Evolutionary conservation across 441 rosid species (phyloP), one percentile per base, ranked within the genome.

Genomic region (Mallotus repandus): DNA sequence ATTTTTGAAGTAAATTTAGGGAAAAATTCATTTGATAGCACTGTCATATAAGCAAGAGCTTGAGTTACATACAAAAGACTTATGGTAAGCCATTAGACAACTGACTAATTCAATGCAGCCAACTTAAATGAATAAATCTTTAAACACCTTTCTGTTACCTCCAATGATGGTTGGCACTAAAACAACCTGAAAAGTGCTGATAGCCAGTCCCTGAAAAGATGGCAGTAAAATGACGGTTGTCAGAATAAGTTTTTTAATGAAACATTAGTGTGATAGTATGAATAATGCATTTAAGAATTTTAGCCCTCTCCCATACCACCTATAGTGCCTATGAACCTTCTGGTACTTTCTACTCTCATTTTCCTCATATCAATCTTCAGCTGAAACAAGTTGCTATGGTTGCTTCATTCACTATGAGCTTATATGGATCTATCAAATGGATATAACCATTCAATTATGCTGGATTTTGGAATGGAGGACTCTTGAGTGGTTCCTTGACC

Each of bases 171-270:
- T 92, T 71, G 98, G 97, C 68, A 92, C 82, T 81, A 95, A 79
- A 77, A 95, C 99, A 65, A 95, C 98, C 88, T 95, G 99, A 71
- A 95, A 95, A 66, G 99, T 95, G 83, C 98, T 95, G 69, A 95
- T 55, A 70, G 98, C 99, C 56, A 92, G 85, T 72, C 98, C 97
- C 98, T 92, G 89, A 74, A 81, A 74, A 71, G 53, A 68, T 53
- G 54, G 66, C 53, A 45, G 57, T 61, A 67, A 69, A 69, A 48
- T 21, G 22, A 69, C 32, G 43, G 63, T 22, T 65, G 70, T 41
- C 49, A 75, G 68, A 61, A 63, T 45, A 53, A 70, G 72, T 64
- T 19, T 55, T 4, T 22, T 63, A 61, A 45, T 56, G 77, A 65
- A 16, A 72, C n/a, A 68, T 7, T 19, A 18, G 32, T 22, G n/a